These are phyloP conservation scores for Cutaneotrichosporon dermatis DNA, from an alignment of 1,284 basidiomycete species.

Conservation along the genomic window DNA sequence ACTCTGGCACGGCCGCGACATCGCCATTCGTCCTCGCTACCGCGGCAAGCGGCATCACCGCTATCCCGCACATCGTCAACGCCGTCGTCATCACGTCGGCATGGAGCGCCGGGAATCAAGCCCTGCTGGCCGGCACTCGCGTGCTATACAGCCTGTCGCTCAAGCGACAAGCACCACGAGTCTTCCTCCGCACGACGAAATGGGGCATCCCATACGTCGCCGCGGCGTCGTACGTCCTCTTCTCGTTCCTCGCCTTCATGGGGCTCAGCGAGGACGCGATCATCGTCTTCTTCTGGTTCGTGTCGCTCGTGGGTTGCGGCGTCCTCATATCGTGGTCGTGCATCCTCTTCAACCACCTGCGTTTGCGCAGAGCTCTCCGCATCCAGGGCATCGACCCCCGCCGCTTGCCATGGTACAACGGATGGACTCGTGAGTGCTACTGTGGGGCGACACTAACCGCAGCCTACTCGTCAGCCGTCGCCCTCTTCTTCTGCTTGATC, in stretches of 20 bases:
- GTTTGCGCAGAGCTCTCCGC: conserved; percentile 14
- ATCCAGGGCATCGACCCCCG: conserved; percentile 16
- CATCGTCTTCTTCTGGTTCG: conserved; percentile 37
- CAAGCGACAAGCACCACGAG: conserved; percentile 51
- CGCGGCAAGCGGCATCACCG: conserved; percentile 62
- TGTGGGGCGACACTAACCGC: background rate
- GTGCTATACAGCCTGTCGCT: conserved; percentile 51
- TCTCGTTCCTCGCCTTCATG: conserved; percentile 46
- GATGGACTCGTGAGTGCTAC: conserved; percentile 26
- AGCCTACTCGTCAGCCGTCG: conserved; percentile 21
- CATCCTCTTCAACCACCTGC: conserved; percentile 23
- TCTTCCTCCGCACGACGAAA: conserved; percentile 53
- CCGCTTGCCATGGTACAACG: conserved; percentile 26
- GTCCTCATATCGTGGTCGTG: conserved; percentile 32
- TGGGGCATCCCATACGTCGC: conserved; percentile 47
- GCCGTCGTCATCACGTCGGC: conserved; percentile 32
- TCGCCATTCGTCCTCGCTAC: conserved; percentile 66
- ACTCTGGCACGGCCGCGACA: conserved; percentile 58
- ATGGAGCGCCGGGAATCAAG: conserved; percentile 23
- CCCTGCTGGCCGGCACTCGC: conserved; percentile 30
- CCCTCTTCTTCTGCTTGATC: conserved; percentile 16
- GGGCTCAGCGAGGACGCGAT: conserved; percentile 28
- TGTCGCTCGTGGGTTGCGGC: conserved; percentile 27
- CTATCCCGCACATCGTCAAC: conserved; percentile 51
- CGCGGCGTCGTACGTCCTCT: conserved; percentile 29